phyloP scores from a whole-genome alignment of 129 eudicot species.

The Flaveria ramosissima region DNA sequence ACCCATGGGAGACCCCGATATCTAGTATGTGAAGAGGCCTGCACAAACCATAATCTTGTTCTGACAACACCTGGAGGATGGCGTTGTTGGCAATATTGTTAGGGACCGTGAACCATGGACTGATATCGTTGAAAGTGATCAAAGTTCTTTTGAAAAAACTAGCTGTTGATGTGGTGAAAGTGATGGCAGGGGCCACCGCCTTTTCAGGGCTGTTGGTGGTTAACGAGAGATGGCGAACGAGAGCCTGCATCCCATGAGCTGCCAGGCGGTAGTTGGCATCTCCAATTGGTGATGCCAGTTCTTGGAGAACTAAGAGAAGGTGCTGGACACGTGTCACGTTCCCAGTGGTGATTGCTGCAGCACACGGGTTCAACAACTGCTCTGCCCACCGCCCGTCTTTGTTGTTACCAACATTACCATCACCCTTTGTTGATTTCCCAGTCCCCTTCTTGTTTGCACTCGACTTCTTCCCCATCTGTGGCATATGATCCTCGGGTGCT shows the following conservation, averaged over 20 bases:
- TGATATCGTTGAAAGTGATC: constrained; percentile 68
- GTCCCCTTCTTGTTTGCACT: constrained; percentile 48
- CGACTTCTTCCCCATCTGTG: constrained; percentile 44
- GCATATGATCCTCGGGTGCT: constrained; percentile 27
- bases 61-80: constrained; percentile 66
- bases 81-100: constrained; percentile 77
- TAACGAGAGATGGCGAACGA: constrained; percentile 60
- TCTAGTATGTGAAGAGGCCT: constrained; percentile 67
- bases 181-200: constrained; percentile 11
- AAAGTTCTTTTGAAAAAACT: constrained; percentile 55
- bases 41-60: constrained; percentile 33
- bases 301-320: constrained; percentile 67
- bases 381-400: constrained; percentile 87
- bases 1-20: constrained; percentile 81
- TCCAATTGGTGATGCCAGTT: constrained; percentile 71
- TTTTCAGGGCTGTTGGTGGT: constrained; percentile 36
- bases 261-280: constrained; percentile 83
- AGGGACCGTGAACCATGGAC: constrained; percentile 88
- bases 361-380: constrained; percentile 85
- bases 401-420: constrained; percentile 36
- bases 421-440: constrained; percentile 40
- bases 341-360: constrained; percentile 58
- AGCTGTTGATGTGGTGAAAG: constrained; percentile 57
- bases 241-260: constrained; percentile 68
- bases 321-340: constrained; percentile 74